Percentiles rank a stretch among this genome's conserved stretches.
Evolutionary conservation across 1,139 yeast species (phyloP).

Genomic region (Taphrina deformans): DNA sequence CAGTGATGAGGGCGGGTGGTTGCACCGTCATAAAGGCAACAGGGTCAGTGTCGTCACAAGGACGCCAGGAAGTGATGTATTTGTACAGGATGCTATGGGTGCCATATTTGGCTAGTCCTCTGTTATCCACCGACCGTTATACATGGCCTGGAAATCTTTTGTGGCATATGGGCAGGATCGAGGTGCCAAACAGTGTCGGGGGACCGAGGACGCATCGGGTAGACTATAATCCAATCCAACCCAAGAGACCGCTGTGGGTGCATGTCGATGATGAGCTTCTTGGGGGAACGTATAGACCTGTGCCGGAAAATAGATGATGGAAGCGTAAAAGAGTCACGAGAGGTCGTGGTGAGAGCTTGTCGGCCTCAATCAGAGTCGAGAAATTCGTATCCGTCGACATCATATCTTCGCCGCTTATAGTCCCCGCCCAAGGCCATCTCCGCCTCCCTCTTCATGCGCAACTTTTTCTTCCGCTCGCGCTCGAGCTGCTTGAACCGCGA

Average conservation of each 20-base stretch:
- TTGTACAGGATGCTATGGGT: conserved; percentile 3
- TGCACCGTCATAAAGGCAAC: conserved; percentile 42
- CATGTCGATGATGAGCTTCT: too few species aligned
- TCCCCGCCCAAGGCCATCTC: conserved; percentile 19
- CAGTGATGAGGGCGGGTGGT: conserved; percentile 42
- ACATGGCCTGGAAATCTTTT: too few species aligned
- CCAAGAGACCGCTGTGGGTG: too few species aligned
- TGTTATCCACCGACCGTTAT: too few species aligned
- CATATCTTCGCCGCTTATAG: conserved; percentile 17
- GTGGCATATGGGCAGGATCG: too few species aligned
- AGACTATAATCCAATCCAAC: too few species aligned
- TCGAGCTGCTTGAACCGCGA: conserved; percentile 27
- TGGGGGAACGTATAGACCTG: too few species aligned
- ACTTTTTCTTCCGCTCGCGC: conserved; percentile 23
- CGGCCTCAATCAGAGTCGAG: conserved; percentile 19
- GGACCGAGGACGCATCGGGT: too few species aligned
- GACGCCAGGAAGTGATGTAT: conserved; percentile 40
- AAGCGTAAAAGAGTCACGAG: too few species aligned
- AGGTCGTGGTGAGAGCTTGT: too few species aligned
- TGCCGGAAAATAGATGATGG: too few species aligned
- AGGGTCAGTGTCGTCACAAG: conserved; percentile 42
- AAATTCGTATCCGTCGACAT: conserved; percentile 21
- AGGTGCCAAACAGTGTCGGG: too few species aligned
- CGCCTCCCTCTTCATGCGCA: conserved; percentile 23
- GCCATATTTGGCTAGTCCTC: conserved; percentile 3